phyloP scores from a whole-genome alignment of 148 eudicot species.

The Fagopyrum tataricum region DNA sequence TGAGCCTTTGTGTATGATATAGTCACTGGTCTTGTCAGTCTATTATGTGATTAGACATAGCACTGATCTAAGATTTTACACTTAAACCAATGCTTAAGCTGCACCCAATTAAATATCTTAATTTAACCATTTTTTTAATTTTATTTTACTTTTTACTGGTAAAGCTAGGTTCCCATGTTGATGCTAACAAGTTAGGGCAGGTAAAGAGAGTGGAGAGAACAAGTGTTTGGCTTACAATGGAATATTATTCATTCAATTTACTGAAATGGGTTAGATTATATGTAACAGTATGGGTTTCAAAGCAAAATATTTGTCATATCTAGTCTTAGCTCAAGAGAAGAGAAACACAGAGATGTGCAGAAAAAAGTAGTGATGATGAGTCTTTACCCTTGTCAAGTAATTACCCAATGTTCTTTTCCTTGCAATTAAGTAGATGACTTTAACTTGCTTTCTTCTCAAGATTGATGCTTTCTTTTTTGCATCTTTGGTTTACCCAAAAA shows the following conservation, averaged over 20 bases:
- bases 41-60: too few relatives aligned
- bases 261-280: background rate
- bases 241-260: background rate
- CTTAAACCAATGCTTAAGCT: background rate
- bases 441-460: background rate
- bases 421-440: background rate
- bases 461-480: background rate
- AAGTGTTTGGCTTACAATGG: background rate
- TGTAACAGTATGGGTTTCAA: background rate
- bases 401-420: background rate
- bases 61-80: background rate
- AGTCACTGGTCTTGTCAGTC: too few relatives aligned
- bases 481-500: constrained; percentile 1
- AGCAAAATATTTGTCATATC: background rate
- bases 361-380: background rate
- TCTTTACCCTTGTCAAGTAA: background rate
- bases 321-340: background rate
- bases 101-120: background rate
- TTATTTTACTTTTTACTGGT: background rate
- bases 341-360: background rate
- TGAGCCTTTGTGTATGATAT: background rate
- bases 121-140: too few relatives aligned
- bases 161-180: background rate
- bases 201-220: background rate
- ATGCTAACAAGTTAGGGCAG: background rate